phyloP scores from a whole-genome alignment of 306 rosid genomes.

The Pueraria montana region DNA sequence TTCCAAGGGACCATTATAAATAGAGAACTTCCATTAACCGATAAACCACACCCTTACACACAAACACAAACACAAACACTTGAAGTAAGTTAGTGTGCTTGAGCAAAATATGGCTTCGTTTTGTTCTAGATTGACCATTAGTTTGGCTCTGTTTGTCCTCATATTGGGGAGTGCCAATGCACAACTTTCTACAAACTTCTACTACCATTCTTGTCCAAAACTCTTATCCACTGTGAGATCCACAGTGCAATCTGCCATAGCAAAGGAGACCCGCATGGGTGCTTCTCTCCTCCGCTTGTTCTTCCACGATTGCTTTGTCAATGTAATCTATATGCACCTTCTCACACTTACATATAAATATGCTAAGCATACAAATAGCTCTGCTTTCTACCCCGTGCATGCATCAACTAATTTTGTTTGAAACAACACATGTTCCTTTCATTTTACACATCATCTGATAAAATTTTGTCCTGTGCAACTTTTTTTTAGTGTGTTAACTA shows the following conservation, averaged over 20 bases:
- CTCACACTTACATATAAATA: neutral
- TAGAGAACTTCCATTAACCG: constrained; percentile 26
- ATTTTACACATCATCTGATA: neutral
- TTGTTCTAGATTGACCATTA: constrained; percentile 34
- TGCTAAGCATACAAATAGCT: neutral
- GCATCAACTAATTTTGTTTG: neutral
- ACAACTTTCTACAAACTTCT: constrained; percentile 75
- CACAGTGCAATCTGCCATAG: constrained; percentile 66
- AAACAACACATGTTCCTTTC: too few species aligned
- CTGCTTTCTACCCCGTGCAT: neutral
- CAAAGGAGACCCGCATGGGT: constrained; percentile 83
- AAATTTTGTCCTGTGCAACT: neutral
- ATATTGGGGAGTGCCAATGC: constrained; percentile 61
- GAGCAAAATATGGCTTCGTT: constrained; percentile 46
- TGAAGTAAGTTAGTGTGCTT: neutral
- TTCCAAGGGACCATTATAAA: constrained; percentile 40
- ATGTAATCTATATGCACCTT: constrained; percentile 57
- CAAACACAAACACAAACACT: neutral
- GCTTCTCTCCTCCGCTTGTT: constrained; percentile 91
- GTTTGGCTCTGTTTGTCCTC: constrained; percentile 50
- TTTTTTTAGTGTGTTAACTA: neutral
- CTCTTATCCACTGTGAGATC: constrained; percentile 69
- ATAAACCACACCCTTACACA: constrained; percentile 27
- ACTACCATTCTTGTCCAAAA: constrained; percentile 71
- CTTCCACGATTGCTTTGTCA: constrained; percentile 95